phyloP scores from a whole-genome alignment of 202 grass and related monocot genomes.

The Setaria italica region DNA sequence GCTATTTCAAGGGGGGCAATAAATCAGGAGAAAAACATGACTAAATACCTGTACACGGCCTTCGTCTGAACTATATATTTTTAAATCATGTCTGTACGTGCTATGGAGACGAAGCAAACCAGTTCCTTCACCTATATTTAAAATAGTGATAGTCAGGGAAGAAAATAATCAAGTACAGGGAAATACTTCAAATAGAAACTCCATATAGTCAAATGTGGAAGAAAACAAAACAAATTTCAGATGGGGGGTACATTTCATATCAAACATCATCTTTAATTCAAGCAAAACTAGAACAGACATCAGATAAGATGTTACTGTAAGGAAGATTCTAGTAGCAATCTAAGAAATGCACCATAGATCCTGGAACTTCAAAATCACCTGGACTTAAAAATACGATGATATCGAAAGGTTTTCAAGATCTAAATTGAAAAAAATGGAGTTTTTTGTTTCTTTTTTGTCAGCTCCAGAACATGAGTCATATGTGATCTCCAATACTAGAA shows the following conservation, averaged over 20 bases:
- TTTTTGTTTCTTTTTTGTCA: not conserved
- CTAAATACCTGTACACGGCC: slow-evolving; percentile 91
- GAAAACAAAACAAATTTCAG: slow-evolving; percentile 33
- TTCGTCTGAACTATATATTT: slow-evolving; percentile 99
- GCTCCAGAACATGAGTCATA: not conserved
- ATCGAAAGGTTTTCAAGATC: not conserved
- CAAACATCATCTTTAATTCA: slow-evolving; percentile 22
- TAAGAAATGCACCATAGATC: not conserved
- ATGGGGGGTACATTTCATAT: slow-evolving; percentile 14
- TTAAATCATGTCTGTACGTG: slow-evolving; percentile 98
- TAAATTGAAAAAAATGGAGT: slow-evolving; percentile 14
- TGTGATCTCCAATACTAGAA: not conserved
- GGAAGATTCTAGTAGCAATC: not conserved
- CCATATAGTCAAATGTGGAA: slow-evolving; percentile 23
- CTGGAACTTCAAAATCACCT: not conserved
- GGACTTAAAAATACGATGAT: not conserved
- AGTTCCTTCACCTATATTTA: slow-evolving; percentile 88
- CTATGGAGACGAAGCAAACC: slow-evolving; percentile 99
- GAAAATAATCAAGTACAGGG: slow-evolving; percentile 17
- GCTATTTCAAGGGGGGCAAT: slow-evolving; percentile 7
- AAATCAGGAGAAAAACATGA: slow-evolving; percentile 1
- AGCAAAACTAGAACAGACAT: slow-evolving; percentile 23
- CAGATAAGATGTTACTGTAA: not conserved
- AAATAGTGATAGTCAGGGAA: slow-evolving; percentile 14
- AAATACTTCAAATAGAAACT: slow-evolving; percentile 35